Percentiles rank a stretch among this genome's conserved stretches.
These are phyloP conservation scores for Amoeboaphelidium protococcarum DNA, from an alignment of 371 early-diverging fungal species.

Conservation along the genomic window DNA sequence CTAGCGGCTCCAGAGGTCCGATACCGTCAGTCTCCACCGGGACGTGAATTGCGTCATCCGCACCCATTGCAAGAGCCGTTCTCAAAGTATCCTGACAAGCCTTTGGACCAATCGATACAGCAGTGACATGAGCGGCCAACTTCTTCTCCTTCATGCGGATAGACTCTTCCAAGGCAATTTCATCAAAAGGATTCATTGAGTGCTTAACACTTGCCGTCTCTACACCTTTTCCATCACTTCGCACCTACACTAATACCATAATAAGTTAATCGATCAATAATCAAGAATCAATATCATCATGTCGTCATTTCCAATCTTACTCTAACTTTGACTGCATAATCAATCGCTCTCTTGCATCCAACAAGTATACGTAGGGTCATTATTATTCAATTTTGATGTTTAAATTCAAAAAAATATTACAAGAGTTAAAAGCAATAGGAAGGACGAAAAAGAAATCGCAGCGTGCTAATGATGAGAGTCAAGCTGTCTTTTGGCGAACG, in stretches of 20 bases:
- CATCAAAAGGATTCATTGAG: constrained; percentile 96
- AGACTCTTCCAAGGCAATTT: constrained; percentile 92
- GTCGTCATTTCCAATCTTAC: too few relatives aligned
- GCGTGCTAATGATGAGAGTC: too few relatives aligned
- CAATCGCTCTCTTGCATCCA: constrained; percentile 85
- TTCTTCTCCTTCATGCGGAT: constrained; percentile 59
- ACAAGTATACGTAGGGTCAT: constrained; percentile 42
- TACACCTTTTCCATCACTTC: background rate
- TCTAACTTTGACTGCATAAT: constrained; percentile 93
- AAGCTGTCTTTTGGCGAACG: too few relatives aligned
- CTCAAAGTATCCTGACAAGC: constrained; percentile 77
- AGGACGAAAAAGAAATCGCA: too few relatives aligned
- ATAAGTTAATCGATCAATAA: background rate
- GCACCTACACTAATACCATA: background rate
- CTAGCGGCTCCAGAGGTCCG: constrained; percentile 48
- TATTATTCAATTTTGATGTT: too few relatives aligned
- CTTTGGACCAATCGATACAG: constrained; percentile 64
- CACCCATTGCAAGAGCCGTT: constrained; percentile 95
- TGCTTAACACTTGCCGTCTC: constrained; percentile 19
- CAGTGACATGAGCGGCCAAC: constrained; percentile 38
- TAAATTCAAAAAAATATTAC: too few relatives aligned
- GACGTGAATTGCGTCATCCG: constrained; percentile 84
- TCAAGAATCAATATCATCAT: too few relatives aligned
- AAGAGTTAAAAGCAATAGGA: too few relatives aligned
- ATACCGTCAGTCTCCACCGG: constrained; percentile 23